These are phyloP conservation scores for Blastobotrys terrestris DNA, from an alignment of 805 yeast species.

Conservation along the genomic window DNA sequence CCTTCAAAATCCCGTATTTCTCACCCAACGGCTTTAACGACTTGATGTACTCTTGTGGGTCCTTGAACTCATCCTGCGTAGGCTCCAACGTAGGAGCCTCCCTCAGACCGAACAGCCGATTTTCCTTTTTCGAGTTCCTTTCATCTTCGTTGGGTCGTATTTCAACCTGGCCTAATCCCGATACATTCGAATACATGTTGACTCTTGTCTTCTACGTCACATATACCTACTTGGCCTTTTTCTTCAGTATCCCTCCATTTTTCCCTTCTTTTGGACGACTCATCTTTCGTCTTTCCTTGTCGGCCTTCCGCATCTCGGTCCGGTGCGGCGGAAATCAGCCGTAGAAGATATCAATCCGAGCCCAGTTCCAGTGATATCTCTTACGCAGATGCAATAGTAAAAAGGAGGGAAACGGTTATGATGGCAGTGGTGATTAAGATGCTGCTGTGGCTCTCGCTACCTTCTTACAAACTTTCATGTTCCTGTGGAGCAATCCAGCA, in stretches of 20 bases:
- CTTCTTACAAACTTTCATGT: too few relatives aligned
- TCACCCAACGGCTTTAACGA: conserved; percentile 46
- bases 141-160: conserved; percentile 13
- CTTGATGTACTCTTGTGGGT: conserved; percentile 64
- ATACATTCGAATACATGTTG: conserved; percentile 6
- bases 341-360: background rate
- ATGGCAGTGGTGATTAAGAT: too few relatives aligned
- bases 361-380: too few relatives aligned
- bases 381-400: too few relatives aligned
- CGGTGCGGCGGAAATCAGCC: background rate
- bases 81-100: conserved; percentile 56
- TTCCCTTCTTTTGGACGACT: background rate
- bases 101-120: conserved; percentile 31
- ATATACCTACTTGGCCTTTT: background rate
- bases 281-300: background rate
- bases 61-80: conserved; percentile 46
- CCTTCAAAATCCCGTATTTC: conserved; percentile 67
- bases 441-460: too few relatives aligned
- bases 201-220: conserved; percentile 1
- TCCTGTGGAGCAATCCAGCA: too few relatives aligned
- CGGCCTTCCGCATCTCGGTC: background rate
- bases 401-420: too few relatives aligned
- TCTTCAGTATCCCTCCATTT: background rate
- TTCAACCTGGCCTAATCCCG: conserved; percentile 13
- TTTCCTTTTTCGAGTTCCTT: conserved; percentile 16